phyloP scores from a whole-genome alignment of 176 grass and related monocot species.

The Juncus effusus region DNA sequence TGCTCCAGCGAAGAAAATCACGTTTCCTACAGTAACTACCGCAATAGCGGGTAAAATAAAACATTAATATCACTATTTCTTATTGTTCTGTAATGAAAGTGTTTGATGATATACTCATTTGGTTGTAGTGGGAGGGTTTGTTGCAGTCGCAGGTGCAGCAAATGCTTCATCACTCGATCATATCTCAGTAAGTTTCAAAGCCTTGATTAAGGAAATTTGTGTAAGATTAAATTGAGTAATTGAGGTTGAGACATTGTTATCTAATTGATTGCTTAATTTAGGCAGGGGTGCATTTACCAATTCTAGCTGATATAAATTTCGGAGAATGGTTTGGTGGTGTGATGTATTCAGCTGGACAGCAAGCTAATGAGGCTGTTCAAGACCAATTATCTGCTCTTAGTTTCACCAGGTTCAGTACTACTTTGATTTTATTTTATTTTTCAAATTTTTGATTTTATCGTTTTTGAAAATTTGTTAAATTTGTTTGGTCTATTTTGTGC shows the following conservation, averaged over 20 bases:
- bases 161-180: slow-evolving; percentile 52
- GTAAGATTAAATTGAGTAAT: not conserved
- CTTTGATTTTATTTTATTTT: slow-evolving; percentile 43
- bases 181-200: slow-evolving; percentile 43
- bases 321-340: slow-evolving; percentile 88
- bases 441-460: slow-evolving; percentile 23
- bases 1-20: slow-evolving; percentile 15
- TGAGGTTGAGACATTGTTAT: not conserved
- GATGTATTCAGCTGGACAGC: slow-evolving; percentile 78
- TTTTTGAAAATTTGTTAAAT: slow-evolving; percentile 12
- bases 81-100: slow-evolving; percentile 2
- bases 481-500: slow-evolving; percentile 37
- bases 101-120: slow-evolving; percentile 37
- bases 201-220: not conserved
- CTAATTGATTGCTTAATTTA: slow-evolving; percentile 22
- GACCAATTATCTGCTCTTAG: slow-evolving; percentile 89
- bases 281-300: slow-evolving; percentile 34
- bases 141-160: slow-evolving; percentile 38
- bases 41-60: slow-evolving; percentile 30
- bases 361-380: slow-evolving; percentile 96
- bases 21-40: slow-evolving; percentile 23
- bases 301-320: slow-evolving; percentile 63
- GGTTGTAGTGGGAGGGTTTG: slow-evolving; percentile 56
- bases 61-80: not conserved
- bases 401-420: slow-evolving; percentile 62